Percentiles rank a stretch among this genome's conserved stretches.
phyloP scores from a whole-genome alignment of 164 flowering plant genomes.

The Echeveria elegans region DNA sequence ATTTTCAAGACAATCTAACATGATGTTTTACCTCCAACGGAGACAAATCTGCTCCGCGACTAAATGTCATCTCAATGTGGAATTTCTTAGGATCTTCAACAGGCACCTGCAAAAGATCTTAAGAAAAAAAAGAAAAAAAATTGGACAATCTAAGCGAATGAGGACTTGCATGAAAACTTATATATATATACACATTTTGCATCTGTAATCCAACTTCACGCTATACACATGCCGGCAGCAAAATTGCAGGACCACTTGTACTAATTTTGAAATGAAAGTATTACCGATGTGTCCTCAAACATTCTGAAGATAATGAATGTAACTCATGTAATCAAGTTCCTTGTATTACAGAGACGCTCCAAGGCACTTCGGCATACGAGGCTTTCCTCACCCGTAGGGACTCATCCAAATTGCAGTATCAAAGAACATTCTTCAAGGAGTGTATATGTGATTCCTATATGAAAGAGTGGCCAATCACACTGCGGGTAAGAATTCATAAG shows the following conservation, averaged over 20 bases:
- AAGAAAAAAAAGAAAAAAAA: too few species aligned
- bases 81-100: conserved; percentile 82
- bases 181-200: neutral
- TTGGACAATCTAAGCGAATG: too few species aligned
- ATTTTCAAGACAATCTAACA: neutral
- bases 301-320: conserved; percentile 84
- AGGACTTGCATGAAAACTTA: neutral
- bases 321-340: conserved; percentile 99
- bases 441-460: conserved; percentile 97
- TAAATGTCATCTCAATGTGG: conserved; percentile 85
- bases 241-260: neutral
- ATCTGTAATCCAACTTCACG: neutral
- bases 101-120: conserved; percentile 62
- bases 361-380: conserved; percentile 72
- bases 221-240: neutral
- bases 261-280: neutral
- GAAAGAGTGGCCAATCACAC: neutral
- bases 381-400: conserved; percentile 79
- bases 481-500: neutral
- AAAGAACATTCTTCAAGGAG: conserved; percentile 95
- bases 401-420: conserved; percentile 96
- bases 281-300: conserved; percentile 92
- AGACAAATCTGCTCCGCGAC: conserved; percentile 96
- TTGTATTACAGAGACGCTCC: conserved; percentile 73
- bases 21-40: conserved; percentile 71